phyloP scores from a whole-genome alignment of 2,329 filamentous ascomycete species.

The Cercospora nicotianae region DNA sequence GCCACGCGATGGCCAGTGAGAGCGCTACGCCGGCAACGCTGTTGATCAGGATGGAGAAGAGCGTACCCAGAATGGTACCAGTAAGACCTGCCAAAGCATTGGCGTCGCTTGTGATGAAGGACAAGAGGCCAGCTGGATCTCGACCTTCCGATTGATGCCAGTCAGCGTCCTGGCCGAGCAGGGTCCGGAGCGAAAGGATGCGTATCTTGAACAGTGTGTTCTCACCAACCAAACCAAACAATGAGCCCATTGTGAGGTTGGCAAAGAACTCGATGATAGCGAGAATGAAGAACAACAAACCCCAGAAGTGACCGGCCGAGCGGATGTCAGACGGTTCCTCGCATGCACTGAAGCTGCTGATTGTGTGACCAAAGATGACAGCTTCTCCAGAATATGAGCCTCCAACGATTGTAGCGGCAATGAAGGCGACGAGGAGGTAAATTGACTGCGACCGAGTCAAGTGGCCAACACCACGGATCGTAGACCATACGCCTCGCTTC shows the following conservation, averaged over 20 bases:
- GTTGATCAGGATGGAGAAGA: constrained; percentile 68
- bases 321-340: constrained; percentile 51
- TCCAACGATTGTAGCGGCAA: constrained; percentile 40
- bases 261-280: constrained; percentile 61
- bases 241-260: constrained; percentile 60
- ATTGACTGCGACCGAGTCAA: constrained; percentile 20
- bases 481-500: constrained; percentile 19
- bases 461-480: constrained; percentile 16
- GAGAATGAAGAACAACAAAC: constrained; percentile 61
- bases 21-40: constrained; percentile 67
- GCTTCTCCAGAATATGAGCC: constrained; percentile 59
- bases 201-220: constrained; percentile 64
- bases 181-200: constrained; percentile 62
- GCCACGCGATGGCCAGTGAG: constrained; percentile 72
- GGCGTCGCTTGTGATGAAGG: constrained; percentile 68
- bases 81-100: constrained; percentile 67
- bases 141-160: constrained; percentile 69
- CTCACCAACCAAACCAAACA: constrained; percentile 62
- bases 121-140: constrained; percentile 62
- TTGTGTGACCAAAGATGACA: constrained; percentile 61
- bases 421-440: constrained; percentile 24
- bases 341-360: constrained; percentile 59
- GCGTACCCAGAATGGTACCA: constrained; percentile 68
- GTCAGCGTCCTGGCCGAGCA: constrained; percentile 66
- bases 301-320: constrained; percentile 59